Base-by-base conservation (phyloP, 257 asterid genomes). In the Ocimum tenuiflorum region DNA sequence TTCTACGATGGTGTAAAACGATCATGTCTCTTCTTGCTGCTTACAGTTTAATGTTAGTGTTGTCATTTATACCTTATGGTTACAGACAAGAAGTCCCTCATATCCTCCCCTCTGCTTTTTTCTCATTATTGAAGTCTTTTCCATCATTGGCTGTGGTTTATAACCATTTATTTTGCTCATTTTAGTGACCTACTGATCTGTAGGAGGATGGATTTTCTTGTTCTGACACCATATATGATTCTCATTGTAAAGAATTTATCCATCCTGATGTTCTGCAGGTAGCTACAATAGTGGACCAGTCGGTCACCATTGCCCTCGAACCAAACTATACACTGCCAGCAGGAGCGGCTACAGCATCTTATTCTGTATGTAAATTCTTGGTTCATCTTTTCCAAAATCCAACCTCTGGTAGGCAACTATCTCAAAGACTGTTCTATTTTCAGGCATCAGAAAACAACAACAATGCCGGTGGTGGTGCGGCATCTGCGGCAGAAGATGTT, bases 201-300 rank as follows among this genome's bases (percentile, higher is more conserved):
- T 31, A 2, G 55, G 20, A 49, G 18, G 55, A 24, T 33, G 10
- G 8, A 7, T 49, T 8, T 55, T 31, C 27, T 35, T 53, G 39
- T 54, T 51, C 12, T 35, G 43, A 11, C 56, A 24, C 66, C 65
- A 14, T 43, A 41, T 29, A 0, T 24, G 22, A 71, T 47, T 53
- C 49, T n/a, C n/a, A 24, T 22, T 55, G 23, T 50, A 0, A 49
- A 65, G 35, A 51, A 60, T 69, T 17, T 9, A 22, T 5, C 15
- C 14, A 14, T 52, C 58, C 57, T 43, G 23, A 38, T 67, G 18
- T 46, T 74, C 24, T 68, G 70, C 80, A 85, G 91, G 91, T 87
- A 49, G 83, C 91, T 59, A 78, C 88, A 8, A 85, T 85, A 58
- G 82, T 82, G 48, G 91, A 85, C 72, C 91, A 85, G 77, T 59